phyloP scores from a whole-genome alignment of 129 eudicot genomes.

The Cynara cardunculus region DNA sequence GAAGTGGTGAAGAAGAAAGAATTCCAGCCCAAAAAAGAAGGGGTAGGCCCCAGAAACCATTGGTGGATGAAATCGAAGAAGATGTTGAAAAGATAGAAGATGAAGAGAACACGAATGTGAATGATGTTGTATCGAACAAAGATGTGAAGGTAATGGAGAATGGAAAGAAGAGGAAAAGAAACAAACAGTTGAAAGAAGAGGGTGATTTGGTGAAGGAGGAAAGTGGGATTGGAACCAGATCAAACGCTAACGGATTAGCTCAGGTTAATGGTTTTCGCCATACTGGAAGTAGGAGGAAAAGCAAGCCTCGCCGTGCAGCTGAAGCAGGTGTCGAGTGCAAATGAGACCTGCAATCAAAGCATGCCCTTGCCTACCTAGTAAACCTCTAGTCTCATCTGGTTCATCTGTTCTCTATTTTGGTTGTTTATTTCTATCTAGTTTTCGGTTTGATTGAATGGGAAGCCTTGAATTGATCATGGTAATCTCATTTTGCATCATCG shows the following conservation, averaged over 20 bases:
- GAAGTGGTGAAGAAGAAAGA: constrained; percentile 72
- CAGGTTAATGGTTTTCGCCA: constrained; percentile 61
- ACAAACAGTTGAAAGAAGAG: constrained; percentile 39
- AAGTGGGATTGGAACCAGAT: constrained; percentile 32
- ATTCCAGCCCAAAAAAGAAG: constrained; percentile 66
- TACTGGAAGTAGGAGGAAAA: constrained; percentile 60
- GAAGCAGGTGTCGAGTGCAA: constrained; percentile 71
- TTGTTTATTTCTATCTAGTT: constrained; percentile 13
- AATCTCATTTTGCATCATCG: background rate
- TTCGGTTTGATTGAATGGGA: background rate
- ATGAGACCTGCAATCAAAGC: constrained; percentile 6
- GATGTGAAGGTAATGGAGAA: constrained; percentile 31
- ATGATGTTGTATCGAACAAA: constrained; percentile 16
- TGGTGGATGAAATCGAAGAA: constrained; percentile 49
- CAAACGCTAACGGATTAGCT: constrained; percentile 30
- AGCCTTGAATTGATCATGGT: background rate
- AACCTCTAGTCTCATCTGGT: constrained; percentile 21
- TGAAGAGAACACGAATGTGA: constrained; percentile 33
- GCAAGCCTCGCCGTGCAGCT: constrained; percentile 74
- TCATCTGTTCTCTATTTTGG: constrained; percentile 12
- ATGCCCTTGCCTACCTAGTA: constrained; percentile 2
- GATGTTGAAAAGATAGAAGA: constrained; percentile 43
- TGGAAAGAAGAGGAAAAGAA: constrained; percentile 52
- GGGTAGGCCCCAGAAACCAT: constrained; percentile 68
- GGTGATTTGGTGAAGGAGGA: constrained; percentile 40